phyloP scores from a whole-genome alignment of 2,329 filamentous ascomycete species.

The Stemphylium beticola region DNA sequence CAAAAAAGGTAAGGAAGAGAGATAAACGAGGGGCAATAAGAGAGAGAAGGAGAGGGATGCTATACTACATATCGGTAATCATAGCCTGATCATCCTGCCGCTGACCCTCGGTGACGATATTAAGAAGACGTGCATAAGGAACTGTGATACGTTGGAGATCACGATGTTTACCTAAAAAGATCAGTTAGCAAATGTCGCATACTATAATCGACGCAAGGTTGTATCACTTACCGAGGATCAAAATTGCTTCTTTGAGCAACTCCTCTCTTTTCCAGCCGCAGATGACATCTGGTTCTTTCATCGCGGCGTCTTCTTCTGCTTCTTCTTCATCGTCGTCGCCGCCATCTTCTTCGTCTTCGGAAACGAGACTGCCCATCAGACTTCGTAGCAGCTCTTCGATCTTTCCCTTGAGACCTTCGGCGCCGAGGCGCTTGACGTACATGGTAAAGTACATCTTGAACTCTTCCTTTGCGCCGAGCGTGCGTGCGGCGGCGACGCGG shows the following conservation, averaged over 20 bases:
- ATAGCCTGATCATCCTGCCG: constrained; percentile 41
- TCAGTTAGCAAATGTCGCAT: not conserved
- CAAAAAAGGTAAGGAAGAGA: not conserved
- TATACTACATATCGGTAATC: constrained; percentile 42
- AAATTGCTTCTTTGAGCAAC: constrained; percentile 85
- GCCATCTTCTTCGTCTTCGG: constrained; percentile 65
- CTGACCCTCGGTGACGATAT: constrained; percentile 39
- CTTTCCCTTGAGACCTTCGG: constrained; percentile 84
- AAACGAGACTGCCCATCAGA: constrained; percentile 72
- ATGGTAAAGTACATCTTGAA: constrained; percentile 95
- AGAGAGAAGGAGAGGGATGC: not conserved
- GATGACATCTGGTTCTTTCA: constrained; percentile 69
- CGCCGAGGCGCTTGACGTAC: constrained; percentile 95
- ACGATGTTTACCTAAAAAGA: constrained; percentile 81
- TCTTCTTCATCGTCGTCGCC: constrained; percentile 65
- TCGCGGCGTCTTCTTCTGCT: constrained; percentile 60
- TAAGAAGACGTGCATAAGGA: constrained; percentile 76
- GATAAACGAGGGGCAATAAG: not conserved
- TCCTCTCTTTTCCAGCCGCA: constrained; percentile 92
- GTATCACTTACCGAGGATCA: constrained; percentile 75
- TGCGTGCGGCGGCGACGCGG: constrained; percentile 84
- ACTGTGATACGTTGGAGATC: constrained; percentile 94
- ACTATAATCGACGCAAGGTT: not conserved
- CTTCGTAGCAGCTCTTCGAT: constrained; percentile 90
- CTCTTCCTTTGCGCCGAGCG: constrained; percentile 85